Base-by-base conservation (phyloP, 2,329 filamentous ascomycete genomes). In the Epichloe coenophiala region DNA sequence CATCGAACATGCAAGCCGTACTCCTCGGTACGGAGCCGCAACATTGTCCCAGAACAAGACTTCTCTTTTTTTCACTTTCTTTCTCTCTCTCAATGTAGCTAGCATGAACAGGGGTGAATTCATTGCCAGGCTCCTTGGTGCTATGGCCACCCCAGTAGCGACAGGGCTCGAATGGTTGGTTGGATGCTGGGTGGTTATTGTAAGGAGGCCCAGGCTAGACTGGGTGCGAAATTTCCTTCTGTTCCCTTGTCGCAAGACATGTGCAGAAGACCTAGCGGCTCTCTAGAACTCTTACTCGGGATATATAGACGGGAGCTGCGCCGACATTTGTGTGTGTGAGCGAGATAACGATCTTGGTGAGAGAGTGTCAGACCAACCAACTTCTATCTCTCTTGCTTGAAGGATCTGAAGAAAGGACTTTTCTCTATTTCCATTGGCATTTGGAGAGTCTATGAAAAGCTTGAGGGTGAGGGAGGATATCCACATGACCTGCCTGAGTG, bases 41-140 rank as follows among this genome's bases (percentile, higher is more conserved):
- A 38, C 39, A 44, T 43, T 43, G 47, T 44, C 47, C 40, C 33
- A 37, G 37, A 49, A 43, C 43, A 44, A 49, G 41, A 42, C 47
- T 33, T 5, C 23, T 44, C 7, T 17, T 44, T n/a, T 39, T 47
- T 11, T 36, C 19, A 6, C 12, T 33, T 37, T 38, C 23, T 27
- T 8, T 47, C 49, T 46, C 42, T 48, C 42, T 33, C 39, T 48
- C 35, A 48, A 49, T 46, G 36, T 47, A 45, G 45, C 39, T 53
- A 48, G 50, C 39, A 53, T 39, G 50, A 53, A 50, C 55, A 57
- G 51, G 56, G 55, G 55, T 48, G 39, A 47, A 49, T 47, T 43
- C 46, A 53, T 53, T 43, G 55, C 51, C 51, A 57, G 51, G 54
- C 52, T 55, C 50, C 51, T 50, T 47, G 49, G 54, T 53, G 50